Percentiles rank a stretch among this genome's conserved stretches.
Evolutionary conservation across 768 basidiomycete genomes (phyloP).

Genomic region (Psilocybe subaeruginosa): DNA sequence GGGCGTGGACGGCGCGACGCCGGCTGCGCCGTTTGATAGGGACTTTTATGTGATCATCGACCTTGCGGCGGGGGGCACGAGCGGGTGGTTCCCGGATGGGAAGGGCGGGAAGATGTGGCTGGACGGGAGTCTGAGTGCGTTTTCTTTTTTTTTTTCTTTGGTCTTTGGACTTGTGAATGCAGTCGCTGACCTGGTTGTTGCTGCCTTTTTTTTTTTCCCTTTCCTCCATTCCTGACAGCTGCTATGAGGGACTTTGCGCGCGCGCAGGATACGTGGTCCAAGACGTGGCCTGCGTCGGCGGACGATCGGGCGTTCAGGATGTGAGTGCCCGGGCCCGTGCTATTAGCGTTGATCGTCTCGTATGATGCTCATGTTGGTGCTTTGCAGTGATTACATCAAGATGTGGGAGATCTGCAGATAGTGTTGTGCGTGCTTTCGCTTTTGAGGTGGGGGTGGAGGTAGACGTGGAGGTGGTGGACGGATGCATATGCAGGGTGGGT

Average conservation of each 20-base stretch:
- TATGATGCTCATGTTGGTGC: background rate
- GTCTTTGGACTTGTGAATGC: background rate
- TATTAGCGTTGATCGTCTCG: background rate
- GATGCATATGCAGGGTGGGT: no score
- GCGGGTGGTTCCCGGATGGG: slow-evolving; percentile 88
- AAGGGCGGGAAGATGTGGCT: slow-evolving; percentile 79
- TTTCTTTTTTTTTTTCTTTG: no score
- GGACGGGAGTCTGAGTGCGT: slow-evolving; percentile 56
- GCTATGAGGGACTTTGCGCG: slow-evolving; percentile 75
- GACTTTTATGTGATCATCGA: slow-evolving; percentile 79
- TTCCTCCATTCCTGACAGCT: slow-evolving; percentile 20
- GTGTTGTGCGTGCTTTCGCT: no score
- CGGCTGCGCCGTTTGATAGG: slow-evolving; percentile 82
- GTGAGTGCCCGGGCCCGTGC: slow-evolving; percentile 38
- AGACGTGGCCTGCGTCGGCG: slow-evolving; percentile 67
- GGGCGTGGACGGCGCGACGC: slow-evolving; percentile 41
- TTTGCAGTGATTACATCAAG: slow-evolving; percentile 46
- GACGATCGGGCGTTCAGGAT: slow-evolving; percentile 71
- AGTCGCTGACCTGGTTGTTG: background rate
- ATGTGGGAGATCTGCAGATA: slow-evolving; percentile 47
- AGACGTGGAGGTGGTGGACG: no score
- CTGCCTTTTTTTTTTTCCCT: background rate
- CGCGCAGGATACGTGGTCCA: slow-evolving; percentile 63
- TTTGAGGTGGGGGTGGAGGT: no score
- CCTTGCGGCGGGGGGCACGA: slow-evolving; percentile 80